Base-by-base conservation (phyloP, 176 grass and related monocot species). In the Phragmites australis region DNA sequence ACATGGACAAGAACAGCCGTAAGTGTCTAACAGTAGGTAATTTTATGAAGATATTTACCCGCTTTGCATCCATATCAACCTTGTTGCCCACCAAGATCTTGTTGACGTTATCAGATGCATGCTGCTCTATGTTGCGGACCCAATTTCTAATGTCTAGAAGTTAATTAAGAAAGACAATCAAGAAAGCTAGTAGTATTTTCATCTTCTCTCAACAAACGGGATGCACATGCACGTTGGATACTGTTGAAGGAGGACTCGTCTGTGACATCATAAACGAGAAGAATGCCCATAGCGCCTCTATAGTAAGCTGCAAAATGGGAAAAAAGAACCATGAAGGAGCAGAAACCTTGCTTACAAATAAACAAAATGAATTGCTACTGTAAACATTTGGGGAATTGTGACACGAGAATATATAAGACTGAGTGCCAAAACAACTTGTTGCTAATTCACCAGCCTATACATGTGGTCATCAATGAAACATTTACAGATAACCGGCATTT, bases 21-120 rank as follows among this genome's bases (percentile, higher is more conserved):
- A 19, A 26, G 68, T 56, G 13, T 58, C 6, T 54, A 76, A 34
- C 26, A 72, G 22, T 23, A 54, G 1, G 45, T 6, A 53, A 44
- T 61, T 56, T 21, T 59, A 11, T 49, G 54, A 46, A 76, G 83
- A 26, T 7, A 32, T 17, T 78, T 93, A 97, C 93, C 90, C 93
- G 75, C 75, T 93, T 97, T 53, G 85, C 64, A 80, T 97, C 90
- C 93, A 97, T 97, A 77, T 97, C 93, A 40, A 92, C 90, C 90
- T 97, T 97, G 83, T 97, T 97, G 74, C 93, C 93, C 18, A 93
- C 88, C 86, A 97, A 79, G 72, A 97, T 91, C 78, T 97, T 97
- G 84, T 97, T 97, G 37, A 97, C 93, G 65, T 93, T 93, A 75
- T 97, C 90, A 68, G 93, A 97, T 61, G 93, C 93, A 87, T 97